phyloP scores from a whole-genome alignment of 2,329 filamentous ascomycete genomes.

The Periconia sp. region DNA sequence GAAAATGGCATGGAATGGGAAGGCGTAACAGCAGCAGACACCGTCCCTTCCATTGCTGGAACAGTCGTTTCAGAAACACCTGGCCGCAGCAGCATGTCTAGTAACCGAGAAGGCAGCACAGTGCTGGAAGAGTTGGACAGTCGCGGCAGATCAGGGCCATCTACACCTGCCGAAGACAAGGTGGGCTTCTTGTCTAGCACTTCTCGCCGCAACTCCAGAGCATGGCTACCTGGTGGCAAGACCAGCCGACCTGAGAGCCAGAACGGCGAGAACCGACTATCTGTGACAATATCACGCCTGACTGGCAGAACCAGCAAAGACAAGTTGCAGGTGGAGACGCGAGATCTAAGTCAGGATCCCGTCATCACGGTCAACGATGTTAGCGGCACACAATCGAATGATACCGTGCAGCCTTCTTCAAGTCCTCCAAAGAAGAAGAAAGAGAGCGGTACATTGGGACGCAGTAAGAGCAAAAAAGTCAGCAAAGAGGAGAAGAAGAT shows the following conservation, averaged over 20 bases:
- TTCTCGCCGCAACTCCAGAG: slow-evolving; percentile 36
- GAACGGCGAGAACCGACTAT: slow-evolving; percentile 44
- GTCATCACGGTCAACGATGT: slow-evolving; percentile 29
- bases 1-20: slow-evolving; percentile 29
- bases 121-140: slow-evolving; percentile 43
- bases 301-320: slow-evolving; percentile 47
- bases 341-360: slow-evolving; percentile 23
- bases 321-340: slow-evolving; percentile 35
- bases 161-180: slow-evolving; percentile 50
- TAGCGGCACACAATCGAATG: slow-evolving; percentile 12
- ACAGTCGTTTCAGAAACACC: slow-evolving; percentile 17
- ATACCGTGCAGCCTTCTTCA: slow-evolving; percentile 14
- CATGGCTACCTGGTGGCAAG: slow-evolving; percentile 24
- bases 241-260: slow-evolving; percentile 46
- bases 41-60: slow-evolving; percentile 4
- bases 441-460: slow-evolving; percentile 20
- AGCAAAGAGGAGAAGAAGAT: slow-evolving; percentile 30
- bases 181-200: slow-evolving; percentile 30
- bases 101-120: slow-evolving; percentile 43
- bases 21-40: slow-evolving; percentile 16
- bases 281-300: slow-evolving; percentile 43
- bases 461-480: slow-evolving; percentile 28
- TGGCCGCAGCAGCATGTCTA: slow-evolving; percentile 40
- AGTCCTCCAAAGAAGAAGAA: slow-evolving; percentile 27
- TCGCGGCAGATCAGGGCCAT: slow-evolving; percentile 37